phyloP scores from a whole-genome alignment of 2,329 filamentous ascomycete species.

The Rhytidhysteron rufulum region DNA sequence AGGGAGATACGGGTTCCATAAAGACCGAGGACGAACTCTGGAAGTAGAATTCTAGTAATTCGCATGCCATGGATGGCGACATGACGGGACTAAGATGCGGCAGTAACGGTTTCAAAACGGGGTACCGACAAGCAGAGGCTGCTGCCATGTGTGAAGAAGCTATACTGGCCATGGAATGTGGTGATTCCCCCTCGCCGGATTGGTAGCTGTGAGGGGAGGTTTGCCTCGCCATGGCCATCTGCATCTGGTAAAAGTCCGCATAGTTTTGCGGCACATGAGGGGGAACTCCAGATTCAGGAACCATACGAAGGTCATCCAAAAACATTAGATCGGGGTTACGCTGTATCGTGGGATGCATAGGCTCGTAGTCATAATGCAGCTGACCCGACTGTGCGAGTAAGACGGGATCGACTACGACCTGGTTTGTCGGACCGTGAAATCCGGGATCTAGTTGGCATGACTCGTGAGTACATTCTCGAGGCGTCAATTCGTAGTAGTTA shows the following conservation, averaged over 20 bases:
- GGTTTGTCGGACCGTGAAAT: constrained; percentile 26
- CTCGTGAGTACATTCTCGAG: too few relatives aligned
- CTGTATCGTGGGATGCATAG: constrained; percentile 30
- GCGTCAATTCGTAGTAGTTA: too few relatives aligned
- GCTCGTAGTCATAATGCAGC: constrained; percentile 15
- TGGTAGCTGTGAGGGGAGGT: constrained; percentile 34
- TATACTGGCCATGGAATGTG: constrained; percentile 30
- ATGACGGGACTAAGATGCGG: constrained; percentile 78
- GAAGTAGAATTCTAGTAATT: constrained; percentile 87
- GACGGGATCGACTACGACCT: constrained; percentile 36
- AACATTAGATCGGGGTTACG: constrained; percentile 33
- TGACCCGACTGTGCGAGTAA: constrained; percentile 20
- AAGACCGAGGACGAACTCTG: constrained; percentile 82
- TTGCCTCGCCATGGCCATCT: constrained; percentile 26
- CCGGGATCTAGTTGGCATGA: constrained; percentile 18
- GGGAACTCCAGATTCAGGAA: constrained; percentile 22
- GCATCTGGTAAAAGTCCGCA: constrained; percentile 28
- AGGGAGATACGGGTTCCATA: constrained; percentile 84
- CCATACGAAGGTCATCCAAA: constrained; percentile 35
- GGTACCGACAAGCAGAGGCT: constrained; percentile 57
- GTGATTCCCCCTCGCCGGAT: constrained; percentile 32
- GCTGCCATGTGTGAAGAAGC: constrained; percentile 30
- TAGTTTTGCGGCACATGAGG: constrained; percentile 28
- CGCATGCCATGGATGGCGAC: constrained; percentile 76
- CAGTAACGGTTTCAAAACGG: constrained; percentile 76